Conservation (phyloP, 805 yeast genomes). For the Cyberlindnera euphorbiiphila region DNA sequence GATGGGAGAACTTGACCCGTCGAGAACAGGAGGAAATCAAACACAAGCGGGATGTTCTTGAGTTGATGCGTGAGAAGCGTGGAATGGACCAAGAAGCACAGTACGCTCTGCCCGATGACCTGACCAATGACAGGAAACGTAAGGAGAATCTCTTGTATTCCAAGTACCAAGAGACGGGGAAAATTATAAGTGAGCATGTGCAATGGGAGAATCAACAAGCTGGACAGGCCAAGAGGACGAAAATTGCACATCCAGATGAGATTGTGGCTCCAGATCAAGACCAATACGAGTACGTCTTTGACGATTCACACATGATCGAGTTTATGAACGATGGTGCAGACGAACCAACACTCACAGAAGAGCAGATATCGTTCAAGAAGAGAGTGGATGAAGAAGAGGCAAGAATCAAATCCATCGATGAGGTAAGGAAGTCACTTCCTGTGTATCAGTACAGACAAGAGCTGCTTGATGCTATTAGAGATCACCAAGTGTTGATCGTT, state of each 20-base stretch:
- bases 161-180: slow-evolving; percentile 38
- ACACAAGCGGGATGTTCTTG: slow-evolving; percentile 46
- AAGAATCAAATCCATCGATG: slow-evolving; percentile 28
- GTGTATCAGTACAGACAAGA: slow-evolving; percentile 62
- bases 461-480: slow-evolving; percentile 54
- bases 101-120: slow-evolving; percentile 56
- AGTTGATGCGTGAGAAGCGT: slow-evolving; percentile 38
- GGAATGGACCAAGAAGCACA: slow-evolving; percentile 32
- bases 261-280: slow-evolving; percentile 39
- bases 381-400: slow-evolving; percentile 30
- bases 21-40: slow-evolving; percentile 49
- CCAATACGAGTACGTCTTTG: slow-evolving; percentile 76
- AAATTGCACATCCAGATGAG: slow-evolving; percentile 36
- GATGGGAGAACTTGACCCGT: slow-evolving; percentile 49
- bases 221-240: slow-evolving; percentile 17
- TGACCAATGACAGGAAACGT: slow-evolving; percentile 48
- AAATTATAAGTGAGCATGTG: slow-evolving; percentile 23
- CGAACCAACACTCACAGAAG: slow-evolving; percentile 24
- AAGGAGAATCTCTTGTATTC: slow-evolving; percentile 48
- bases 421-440: slow-evolving; percentile 66
- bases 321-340: slow-evolving; percentile 39
- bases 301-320: slow-evolving; percentile 56
- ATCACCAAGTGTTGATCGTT: slow-evolving; percentile 65
- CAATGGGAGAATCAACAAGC: slow-evolving; percentile 25
- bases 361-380: slow-evolving; percentile 35